phyloP scores from a whole-genome alignment of 2,329 filamentous ascomycete species.

The Emergomyces orientalis region DNA sequence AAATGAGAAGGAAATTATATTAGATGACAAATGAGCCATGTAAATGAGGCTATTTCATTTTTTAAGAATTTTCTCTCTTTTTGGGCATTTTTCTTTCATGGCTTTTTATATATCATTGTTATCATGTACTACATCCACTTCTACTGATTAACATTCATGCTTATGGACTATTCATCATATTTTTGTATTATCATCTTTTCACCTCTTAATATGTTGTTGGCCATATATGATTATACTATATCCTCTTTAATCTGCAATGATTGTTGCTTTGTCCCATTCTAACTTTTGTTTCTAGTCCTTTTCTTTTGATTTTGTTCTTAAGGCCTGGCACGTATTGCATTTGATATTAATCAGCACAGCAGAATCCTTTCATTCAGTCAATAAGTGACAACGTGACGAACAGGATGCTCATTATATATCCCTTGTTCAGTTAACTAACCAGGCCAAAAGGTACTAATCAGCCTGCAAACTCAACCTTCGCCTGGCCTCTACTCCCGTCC shows the following conservation, averaged over 20 bases:
- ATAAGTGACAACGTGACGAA: neutral
- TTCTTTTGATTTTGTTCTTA: neutral
- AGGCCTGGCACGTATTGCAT: neutral
- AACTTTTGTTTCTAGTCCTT: neutral
- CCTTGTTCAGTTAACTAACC: neutral
- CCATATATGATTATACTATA: neutral
- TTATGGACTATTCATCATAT: neutral
- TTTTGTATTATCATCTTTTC: neutral
- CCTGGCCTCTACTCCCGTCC: conserved; percentile 20
- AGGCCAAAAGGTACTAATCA: neutral
- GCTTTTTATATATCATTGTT: neutral
- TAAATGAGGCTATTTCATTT: neutral
- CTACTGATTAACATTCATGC: neutral
- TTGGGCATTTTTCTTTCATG: neutral
- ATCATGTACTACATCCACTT: neutral
- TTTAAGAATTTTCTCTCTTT: neutral
- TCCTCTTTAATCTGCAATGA: neutral
- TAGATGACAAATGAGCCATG: neutral
- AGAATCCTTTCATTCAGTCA: too few species aligned
- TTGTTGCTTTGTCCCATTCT: neutral
- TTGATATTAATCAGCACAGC: too few species aligned
- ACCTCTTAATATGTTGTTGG: neutral
- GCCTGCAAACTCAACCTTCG: conserved; percentile 30
- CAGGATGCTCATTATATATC: neutral
- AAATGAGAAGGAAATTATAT: neutral